These are phyloP conservation scores for Aspergillus udagawae DNA, from an alignment of 2,329 filamentous ascomycete species.

Conservation along the genomic window DNA sequence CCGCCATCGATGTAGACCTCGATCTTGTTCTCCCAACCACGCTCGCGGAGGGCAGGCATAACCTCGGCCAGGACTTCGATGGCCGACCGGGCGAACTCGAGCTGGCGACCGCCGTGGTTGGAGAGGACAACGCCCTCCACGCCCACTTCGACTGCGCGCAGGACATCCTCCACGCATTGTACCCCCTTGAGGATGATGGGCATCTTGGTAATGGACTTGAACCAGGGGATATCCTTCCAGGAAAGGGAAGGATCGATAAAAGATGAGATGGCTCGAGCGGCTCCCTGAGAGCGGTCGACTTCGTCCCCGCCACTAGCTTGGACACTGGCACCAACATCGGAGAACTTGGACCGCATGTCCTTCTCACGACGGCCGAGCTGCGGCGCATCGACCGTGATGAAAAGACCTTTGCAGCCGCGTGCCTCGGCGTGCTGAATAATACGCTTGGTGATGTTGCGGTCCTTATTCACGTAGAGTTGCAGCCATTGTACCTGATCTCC, in stretches of 20 bases:
- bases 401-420: constrained; percentile 89
- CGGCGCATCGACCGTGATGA: constrained; percentile 97
- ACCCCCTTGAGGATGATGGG: constrained; percentile 96
- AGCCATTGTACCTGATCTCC: constrained; percentile 90
- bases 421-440: constrained; percentile 90
- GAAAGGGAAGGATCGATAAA: constrained; percentile 94
- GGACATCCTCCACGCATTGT: constrained; percentile 90
- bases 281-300: constrained; percentile 86
- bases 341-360: constrained; percentile 93
- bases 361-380: constrained; percentile 94
- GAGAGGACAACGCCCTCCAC: constrained; percentile 89
- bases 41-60: constrained; percentile 75
- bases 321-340: constrained; percentile 76
- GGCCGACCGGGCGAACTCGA: constrained; percentile 84
- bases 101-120: constrained; percentile 92
- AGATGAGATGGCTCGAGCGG: constrained; percentile 86
- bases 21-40: constrained; percentile 69
- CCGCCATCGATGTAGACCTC: constrained; percentile 92
- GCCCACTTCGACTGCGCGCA: constrained; percentile 75
- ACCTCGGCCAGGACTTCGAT: constrained; percentile 91
- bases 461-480: constrained; percentile 96
- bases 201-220: constrained; percentile 83
- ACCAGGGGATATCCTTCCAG: constrained; percentile 95
- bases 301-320: constrained; percentile 62
- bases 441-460: constrained; percentile 80